Evolutionary conservation across 2,329 filamentous ascomycete species (phyloP).

Genomic region (Nemania sp.): DNA sequence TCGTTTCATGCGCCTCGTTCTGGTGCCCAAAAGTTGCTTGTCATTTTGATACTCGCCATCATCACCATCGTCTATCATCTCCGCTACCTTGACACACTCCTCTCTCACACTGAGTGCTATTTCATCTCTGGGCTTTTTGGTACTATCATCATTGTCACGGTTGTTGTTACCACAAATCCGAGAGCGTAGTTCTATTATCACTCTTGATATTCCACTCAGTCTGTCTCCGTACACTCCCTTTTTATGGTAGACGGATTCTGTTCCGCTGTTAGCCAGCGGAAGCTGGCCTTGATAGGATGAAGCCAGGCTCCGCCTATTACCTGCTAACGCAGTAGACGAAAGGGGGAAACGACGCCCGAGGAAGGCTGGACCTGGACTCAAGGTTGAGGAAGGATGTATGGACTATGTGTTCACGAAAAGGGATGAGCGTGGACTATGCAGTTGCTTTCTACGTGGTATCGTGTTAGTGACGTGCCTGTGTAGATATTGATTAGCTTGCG

Average conservation of each 20-base stretch:
- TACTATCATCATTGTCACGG: not conserved
- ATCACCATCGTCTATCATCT: not conserved
- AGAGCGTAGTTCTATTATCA: not conserved
- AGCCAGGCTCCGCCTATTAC: slow-evolving; percentile 21
- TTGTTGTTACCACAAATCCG: not conserved
- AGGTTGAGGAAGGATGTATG: no score
- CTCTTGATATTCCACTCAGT: not conserved
- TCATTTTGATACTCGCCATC: not conserved
- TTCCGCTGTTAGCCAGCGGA: slow-evolving; percentile 26
- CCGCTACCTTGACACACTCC: no score
- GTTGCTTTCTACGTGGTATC: no score
- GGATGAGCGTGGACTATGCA: not conserved
- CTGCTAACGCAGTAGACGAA: slow-evolving; percentile 24
- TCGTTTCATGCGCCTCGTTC: no score
- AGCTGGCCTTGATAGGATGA: slow-evolving; percentile 16
- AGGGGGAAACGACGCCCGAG: slow-evolving; percentile 1
- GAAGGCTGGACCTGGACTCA: not conserved
- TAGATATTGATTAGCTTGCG: not conserved
- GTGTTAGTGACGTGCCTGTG: not conserved
- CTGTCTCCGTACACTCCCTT: not conserved
- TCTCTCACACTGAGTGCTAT: not conserved
- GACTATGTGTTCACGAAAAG: not conserved
- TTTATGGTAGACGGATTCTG: slow-evolving; percentile 26
- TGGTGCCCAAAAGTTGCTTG: not conserved
- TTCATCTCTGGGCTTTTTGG: not conserved